Percentiles rank a stretch among this genome's conserved stretches.
Conservation (phyloP, 1,284 basidiomycete genomes). For the Cutaneotrichosporon curvatum region DNA sequence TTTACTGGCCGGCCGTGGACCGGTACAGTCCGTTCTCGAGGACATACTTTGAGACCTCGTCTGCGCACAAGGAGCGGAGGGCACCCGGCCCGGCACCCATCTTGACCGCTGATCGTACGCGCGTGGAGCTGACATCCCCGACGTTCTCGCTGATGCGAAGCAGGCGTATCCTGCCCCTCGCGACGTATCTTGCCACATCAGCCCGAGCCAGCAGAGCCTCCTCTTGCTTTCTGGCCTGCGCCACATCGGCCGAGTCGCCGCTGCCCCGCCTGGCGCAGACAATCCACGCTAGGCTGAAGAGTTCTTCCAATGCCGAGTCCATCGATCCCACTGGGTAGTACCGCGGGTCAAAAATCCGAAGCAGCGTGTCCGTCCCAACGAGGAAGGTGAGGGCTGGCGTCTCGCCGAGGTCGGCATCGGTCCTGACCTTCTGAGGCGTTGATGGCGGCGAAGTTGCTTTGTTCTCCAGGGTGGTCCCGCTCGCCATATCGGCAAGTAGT, state of each 20-base stretch:
- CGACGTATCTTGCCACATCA: slow-evolving; percentile 50
- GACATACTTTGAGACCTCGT: slow-evolving; percentile 9
- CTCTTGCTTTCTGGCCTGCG: slow-evolving; percentile 19
- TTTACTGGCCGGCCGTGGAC: no score
- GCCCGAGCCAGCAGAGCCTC: slow-evolving; percentile 43
- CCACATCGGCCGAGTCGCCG: slow-evolving; percentile 20
- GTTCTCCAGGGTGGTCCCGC: neutral
- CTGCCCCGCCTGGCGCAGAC: slow-evolving; percentile 60
- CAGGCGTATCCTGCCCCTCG: slow-evolving; percentile 52
- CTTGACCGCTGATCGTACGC: slow-evolving; percentile 55
- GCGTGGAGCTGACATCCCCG: slow-evolving; percentile 64
- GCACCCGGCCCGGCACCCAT: slow-evolving; percentile 1
- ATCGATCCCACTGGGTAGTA: slow-evolving; percentile 59
- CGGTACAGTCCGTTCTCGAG: slow-evolving; percentile 10
- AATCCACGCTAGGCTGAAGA: slow-evolving; percentile 50
- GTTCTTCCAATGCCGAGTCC: slow-evolving; percentile 31
- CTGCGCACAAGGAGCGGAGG: neutral
- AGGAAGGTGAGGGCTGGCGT: slow-evolving; percentile 43
- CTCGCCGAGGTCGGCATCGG: neutral
- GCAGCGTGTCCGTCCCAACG: slow-evolving; percentile 81
- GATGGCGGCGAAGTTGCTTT: neutral
- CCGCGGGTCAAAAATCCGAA: slow-evolving; percentile 68
- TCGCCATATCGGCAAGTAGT: neutral
- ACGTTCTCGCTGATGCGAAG: slow-evolving; percentile 53
- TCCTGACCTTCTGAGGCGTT: neutral